Evolutionary conservation across 352 stramenopile genomes (phyloP), one percentile per base, ranked within the genome.

Genomic region (Phytophthora capsici): DNA sequence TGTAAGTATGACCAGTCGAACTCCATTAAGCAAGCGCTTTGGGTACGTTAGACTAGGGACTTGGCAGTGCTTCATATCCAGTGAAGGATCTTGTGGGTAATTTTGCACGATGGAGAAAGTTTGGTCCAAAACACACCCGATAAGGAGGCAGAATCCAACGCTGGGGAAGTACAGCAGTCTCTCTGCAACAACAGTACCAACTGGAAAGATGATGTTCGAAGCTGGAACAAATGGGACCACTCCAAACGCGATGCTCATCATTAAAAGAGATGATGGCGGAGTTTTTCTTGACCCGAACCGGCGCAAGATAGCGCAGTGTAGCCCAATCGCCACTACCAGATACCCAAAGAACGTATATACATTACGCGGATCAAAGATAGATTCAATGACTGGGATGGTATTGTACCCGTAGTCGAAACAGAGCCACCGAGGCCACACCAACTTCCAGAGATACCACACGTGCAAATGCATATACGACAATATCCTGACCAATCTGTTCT

Each of bases 401-500:
- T 89, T 87, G 57, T 92, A 98, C 16, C 93, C 94, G 46, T 97
- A 97, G 78, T 98, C 91, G 43, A 96, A 98, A 54, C 75, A 89
- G 5, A 98, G 73, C 65, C 76, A 82, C 13, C 77, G 76, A 14
- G 94, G 93, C 88, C 86, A 97, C 19, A 97, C 28, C 5, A 98
- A 73, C 47, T 98, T 97, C 76, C 74, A 93, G 23, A 93, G 47
- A 59, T 98, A 98, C 70, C 90, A 87, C 3, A 77, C 84, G 49
- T 98, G 90, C 6, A 95, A 76, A 62, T 97, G 82, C 1, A 85
- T 80, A 64, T 96, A 97, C 16, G 88, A 96, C 19, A 97, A 60
- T 10, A 79, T 19, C 9, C 84, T 73, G 12, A 72, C 62, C 8
- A 71, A 49, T 8, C 65, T 57, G 19, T 55, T 62, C 0, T 70